Base-by-base conservation (phyloP, 176 grass and related monocot species). In the Bromus sterilis region DNA sequence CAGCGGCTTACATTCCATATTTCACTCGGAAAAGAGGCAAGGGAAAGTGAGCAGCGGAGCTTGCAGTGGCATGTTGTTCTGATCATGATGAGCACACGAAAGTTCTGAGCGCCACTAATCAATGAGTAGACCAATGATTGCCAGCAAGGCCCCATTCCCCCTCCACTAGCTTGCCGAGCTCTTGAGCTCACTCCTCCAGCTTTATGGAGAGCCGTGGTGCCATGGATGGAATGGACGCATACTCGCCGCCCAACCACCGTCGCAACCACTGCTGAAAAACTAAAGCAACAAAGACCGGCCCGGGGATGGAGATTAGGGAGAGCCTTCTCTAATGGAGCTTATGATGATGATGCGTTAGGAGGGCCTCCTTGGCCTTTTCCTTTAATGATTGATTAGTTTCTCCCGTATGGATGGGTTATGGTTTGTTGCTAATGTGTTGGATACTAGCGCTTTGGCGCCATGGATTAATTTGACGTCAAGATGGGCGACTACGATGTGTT, bases 81-180 rank as follows among this genome's bases (percentile, higher is more conserved):
- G 79, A 76, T 67, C 56, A 94, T 84, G 9, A 94, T 91, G 76
- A 87, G 82, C 61, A 49, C n/a, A 66, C 63, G 77, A 91, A 94
- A 91, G 92, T 89, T 90, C 81, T 84, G 71, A 89, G 41, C 61
- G 78, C 76, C 75, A 66, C 66, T 46, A 83, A 83, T 91, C 82
- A 94, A 94, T 94, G 86, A 94, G 87, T 94, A 86, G 77, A 44
- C 75, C 92, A 94, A 94, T 94, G 37, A 91, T 94, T 89, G 89
- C 77, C 89, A 76, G 71, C 71, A n/a, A 84, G 86, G 86, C 78
- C 66, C 76, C 86, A 76, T 57, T 21, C 66, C 56, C 58, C n/a
- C 78, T 73, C 83, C 89, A 91, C 92, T 83, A 76, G 57, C 64
- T 77, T 63, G 55, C 62, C 51, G 39, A n/a, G 33, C 33, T n/a